A percentile compares a stretch with the other conserved stretches of the same genome.
phyloP scores from a whole-genome alignment of 148 eudicot species.

The Vaccinium vitisidaea region DNA sequence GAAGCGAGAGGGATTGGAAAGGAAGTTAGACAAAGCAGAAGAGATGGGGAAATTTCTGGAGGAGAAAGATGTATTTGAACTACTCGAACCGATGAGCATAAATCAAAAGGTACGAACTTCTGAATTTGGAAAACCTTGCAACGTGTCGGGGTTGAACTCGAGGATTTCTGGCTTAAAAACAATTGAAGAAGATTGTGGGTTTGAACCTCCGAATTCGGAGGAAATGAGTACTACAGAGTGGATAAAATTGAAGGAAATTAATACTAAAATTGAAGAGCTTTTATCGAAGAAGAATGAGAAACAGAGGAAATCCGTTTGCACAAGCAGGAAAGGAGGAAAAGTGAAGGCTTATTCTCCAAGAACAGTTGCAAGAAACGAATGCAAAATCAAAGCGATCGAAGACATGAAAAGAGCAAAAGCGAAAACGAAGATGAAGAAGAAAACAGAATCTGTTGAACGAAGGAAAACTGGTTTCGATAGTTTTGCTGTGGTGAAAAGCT shows the following conservation, averaged over 20 bases:
- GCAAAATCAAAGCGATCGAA: slow-evolving; percentile 63
- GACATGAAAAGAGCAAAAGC: slow-evolving; percentile 49
- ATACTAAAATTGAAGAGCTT: slow-evolving; percentile 34
- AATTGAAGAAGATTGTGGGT: slow-evolving; percentile 14
- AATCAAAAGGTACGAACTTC: slow-evolving; percentile 8
- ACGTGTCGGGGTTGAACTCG: not conserved
- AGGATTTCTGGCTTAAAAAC: slow-evolving; percentile 9
- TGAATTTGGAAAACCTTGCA: not conserved
- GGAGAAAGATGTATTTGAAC: slow-evolving; percentile 27
- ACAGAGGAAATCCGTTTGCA: slow-evolving; percentile 44
- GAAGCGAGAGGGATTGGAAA: slow-evolving; percentile 26
- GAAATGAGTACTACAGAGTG: slow-evolving; percentile 22
- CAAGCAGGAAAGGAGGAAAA: slow-evolving; percentile 33
- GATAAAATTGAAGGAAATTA: slow-evolving; percentile 31
- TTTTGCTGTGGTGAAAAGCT: slow-evolving; percentile 68
- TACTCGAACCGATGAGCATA: not conserved
- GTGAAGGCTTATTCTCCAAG: slow-evolving; percentile 47
- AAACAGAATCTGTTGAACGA: slow-evolving; percentile 17
- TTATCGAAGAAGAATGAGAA: slow-evolving; percentile 39
- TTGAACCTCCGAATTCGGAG: slow-evolving; percentile 17
- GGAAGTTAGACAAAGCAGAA: slow-evolving; percentile 29
- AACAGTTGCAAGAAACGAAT: slow-evolving; percentile 50
- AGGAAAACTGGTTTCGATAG: slow-evolving; percentile 39
- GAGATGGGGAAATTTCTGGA: slow-evolving; percentile 16
- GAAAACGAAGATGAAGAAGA: slow-evolving; percentile 38